phyloP scores from a whole-genome alignment of 1,284 basidiomycete species.

The Microbotryomycetes sp. region DNA sequence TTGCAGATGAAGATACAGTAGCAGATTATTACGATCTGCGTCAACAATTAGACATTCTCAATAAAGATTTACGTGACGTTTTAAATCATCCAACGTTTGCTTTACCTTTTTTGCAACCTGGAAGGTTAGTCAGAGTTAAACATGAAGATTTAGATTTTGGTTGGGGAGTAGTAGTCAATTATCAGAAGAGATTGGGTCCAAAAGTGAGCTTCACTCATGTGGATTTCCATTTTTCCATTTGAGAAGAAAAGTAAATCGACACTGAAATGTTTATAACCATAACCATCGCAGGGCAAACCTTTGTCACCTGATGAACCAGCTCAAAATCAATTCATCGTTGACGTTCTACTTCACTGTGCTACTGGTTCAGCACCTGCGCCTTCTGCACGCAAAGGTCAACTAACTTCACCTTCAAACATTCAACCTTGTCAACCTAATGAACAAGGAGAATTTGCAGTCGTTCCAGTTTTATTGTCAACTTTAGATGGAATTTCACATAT shows the following conservation, averaged over 20 bases:
- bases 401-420: constrained; percentile 47
- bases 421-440: constrained; percentile 59
- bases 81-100: constrained; percentile 91
- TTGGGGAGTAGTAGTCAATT: constrained; percentile 91
- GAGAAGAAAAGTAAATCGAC: too few relatives aligned
- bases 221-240: neutral
- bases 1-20: constrained; percentile 77
- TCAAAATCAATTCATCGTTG: constrained; percentile 87
- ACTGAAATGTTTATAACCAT: neutral
- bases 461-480: constrained; percentile 82
- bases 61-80: constrained; percentile 77
- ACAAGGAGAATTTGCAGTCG: constrained; percentile 75
- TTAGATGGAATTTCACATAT: constrained; percentile 81
- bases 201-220: constrained; percentile 29
- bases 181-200: constrained; percentile 61
- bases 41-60: constrained; percentile 82
- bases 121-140: constrained; percentile 82
- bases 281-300: constrained; percentile 27
- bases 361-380: constrained; percentile 59
- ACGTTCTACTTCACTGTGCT: constrained; percentile 82
- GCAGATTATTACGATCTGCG: constrained; percentile 86
- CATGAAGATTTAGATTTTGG: constrained; percentile 86
- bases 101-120: constrained; percentile 86
- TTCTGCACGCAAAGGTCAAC: constrained; percentile 43
- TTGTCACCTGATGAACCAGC: constrained; percentile 63